A percentile compares a stretch with the other conserved stretches of the same genome.
These are phyloP conservation scores for Backusella macrospora DNA, from an alignment of 192 early-diverging fungal genomes.

Conservation along the genomic window DNA sequence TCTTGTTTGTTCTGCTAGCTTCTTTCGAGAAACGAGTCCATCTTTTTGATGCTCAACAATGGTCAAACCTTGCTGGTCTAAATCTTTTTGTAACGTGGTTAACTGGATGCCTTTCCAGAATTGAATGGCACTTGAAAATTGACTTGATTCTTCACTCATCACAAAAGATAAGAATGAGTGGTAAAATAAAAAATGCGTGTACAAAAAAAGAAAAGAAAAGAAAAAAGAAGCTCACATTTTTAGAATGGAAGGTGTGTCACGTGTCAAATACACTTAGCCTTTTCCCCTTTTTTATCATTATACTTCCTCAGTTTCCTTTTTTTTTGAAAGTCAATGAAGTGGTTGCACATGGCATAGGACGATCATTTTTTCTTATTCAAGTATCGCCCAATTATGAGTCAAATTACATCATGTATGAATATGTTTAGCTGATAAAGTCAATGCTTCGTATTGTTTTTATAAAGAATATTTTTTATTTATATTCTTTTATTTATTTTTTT, in stretches of 20 bases:
- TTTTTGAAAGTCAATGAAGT: neutral
- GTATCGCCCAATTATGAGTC: too few species aligned
- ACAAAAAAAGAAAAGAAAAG: neutral
- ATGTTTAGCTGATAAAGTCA: too few species aligned
- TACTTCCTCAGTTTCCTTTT: neutral
- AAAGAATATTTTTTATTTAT: neutral
- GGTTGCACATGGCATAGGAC: neutral
- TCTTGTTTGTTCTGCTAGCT: slow-evolving; percentile 87
- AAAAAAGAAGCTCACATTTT: neutral
- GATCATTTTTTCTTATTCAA: too few species aligned
- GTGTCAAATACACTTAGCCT: neutral
- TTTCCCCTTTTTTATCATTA: neutral
- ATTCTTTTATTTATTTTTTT: neutral
- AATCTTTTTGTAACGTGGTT: slow-evolving; percentile 61
- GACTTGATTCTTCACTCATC: slow-evolving; percentile 24
- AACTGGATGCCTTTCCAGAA: slow-evolving; percentile 64
- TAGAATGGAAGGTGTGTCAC: neutral
- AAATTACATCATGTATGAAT: too few species aligned
- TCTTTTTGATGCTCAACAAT: slow-evolving; percentile 89
- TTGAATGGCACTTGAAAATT: slow-evolving; percentile 40
- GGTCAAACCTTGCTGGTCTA: slow-evolving; percentile 76
- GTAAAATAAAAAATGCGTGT: neutral
- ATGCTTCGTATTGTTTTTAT: too few species aligned
- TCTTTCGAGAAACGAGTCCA: slow-evolving; percentile 72
- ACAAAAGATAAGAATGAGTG: neutral